These are phyloP conservation scores for Candida ponderosae DNA, from an alignment of 805 yeast genomes.

Conservation along the genomic window DNA sequence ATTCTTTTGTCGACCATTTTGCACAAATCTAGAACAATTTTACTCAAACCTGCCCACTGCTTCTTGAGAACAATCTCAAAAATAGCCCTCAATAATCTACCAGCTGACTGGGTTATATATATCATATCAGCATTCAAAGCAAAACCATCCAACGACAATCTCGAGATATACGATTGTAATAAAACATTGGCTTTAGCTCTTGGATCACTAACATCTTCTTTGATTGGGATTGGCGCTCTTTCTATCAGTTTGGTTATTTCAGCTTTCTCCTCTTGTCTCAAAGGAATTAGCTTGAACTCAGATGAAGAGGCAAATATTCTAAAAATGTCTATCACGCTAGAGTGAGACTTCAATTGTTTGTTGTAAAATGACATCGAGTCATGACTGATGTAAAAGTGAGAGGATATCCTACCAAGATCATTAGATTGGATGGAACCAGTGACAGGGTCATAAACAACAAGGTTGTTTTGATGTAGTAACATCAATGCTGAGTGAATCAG, in stretches of 20 bases:
- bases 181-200: constrained; percentile 72
- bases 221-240: constrained; percentile 80
- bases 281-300: constrained; percentile 79
- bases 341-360: constrained; percentile 52
- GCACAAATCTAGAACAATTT: constrained; percentile 52
- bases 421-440: constrained; percentile 46
- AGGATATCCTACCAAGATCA: constrained; percentile 76
- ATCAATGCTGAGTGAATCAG: constrained; percentile 71
- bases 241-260: constrained; percentile 67
- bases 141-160: constrained; percentile 72
- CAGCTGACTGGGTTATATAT: constrained; percentile 88
- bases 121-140: constrained; percentile 92
- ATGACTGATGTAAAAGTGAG: constrained; percentile 77
- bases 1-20: constrained; percentile 73
- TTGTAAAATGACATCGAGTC: constrained; percentile 65
- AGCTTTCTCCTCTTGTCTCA: constrained; percentile 75
- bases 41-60: constrained; percentile 63
- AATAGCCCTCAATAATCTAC: constrained; percentile 79
- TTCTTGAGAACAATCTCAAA: constrained; percentile 67
- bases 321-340: constrained; percentile 66
- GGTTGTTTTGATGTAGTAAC: constrained; percentile 44
- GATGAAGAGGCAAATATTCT: constrained; percentile 72
- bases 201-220: constrained; percentile 62
- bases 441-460: constrained; percentile 49
- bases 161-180: constrained; percentile 81